Base-by-base conservation (phyloP, 345 rosid genomes). In the Pseudoturritis turrita region DNA sequence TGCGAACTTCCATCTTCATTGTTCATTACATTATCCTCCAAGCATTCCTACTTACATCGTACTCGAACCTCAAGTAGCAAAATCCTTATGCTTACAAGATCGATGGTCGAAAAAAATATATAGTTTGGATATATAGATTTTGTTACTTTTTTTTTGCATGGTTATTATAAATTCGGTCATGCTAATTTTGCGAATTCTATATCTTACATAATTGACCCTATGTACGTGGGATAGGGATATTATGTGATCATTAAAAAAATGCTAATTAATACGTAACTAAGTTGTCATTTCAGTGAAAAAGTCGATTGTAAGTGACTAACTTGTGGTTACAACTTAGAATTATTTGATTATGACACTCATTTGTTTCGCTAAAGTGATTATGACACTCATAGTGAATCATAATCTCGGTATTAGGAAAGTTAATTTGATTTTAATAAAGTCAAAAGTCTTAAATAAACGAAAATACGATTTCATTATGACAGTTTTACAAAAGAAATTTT, bases 281-380 rank as follows among this genome's bases (percentile, higher is more conserved):
- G 28, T 54, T 33, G 44, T 62, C 47, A 63, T 18, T 45, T 55
- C 41, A 25, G 8, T 23, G 65, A 35, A 7, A 28, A 64, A 73
- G 63, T 45, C 52, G 59, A 52, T 56, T 26, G 19, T 25, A 37
- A 56, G 52, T 35, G 35, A 65, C 45, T 73, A 73, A 14, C 18
- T 66, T 74, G 72, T 65, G 28, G 67, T 65, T 74, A 59, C 10
- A 67, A 59, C 73, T 74, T 66, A 49, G 15, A 74, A 67, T 66
- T 47, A 58, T 5, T 39, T 59, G 62, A 66, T 74, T 58, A 40
- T 29, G 72, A 58, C 46, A 35, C 40, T 33, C 56, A 26, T 73
- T 47, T 55, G 71, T 26, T 56, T 14, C 56, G 49, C 23, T 55
- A 28, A 12, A 40, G 46, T 59, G 78, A 72, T 65, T 36, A 65